phyloP scores from a whole-genome alignment of 495 filamentous ascomycete species.

The Chaetomidium leptoderma region DNA sequence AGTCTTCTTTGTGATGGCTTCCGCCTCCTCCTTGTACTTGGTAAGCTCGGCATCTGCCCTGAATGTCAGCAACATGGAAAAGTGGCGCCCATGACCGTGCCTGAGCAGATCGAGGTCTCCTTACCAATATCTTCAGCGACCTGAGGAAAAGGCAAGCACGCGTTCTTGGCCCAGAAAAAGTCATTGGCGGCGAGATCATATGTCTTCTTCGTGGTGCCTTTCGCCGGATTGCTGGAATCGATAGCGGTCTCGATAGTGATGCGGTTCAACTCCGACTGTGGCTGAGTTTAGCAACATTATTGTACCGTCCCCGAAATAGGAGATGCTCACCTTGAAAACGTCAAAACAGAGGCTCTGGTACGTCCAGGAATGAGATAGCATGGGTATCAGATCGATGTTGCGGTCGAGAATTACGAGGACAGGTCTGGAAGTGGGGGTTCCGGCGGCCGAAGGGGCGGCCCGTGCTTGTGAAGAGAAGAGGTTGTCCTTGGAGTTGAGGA shows the following conservation, averaged over 20 bases:
- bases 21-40: constrained; percentile 92
- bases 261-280: constrained; percentile 62
- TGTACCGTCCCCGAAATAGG: neutral
- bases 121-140: constrained; percentile 83
- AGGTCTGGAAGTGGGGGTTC: constrained; percentile 65
- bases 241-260: constrained; percentile 83
- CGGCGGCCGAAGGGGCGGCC: constrained; percentile 37
- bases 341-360: constrained; percentile 97
- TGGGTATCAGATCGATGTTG: constrained; percentile 94
- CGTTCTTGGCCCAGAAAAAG: constrained; percentile 96
- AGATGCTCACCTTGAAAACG: constrained; percentile 52
- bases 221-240: constrained; percentile 69
- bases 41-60: constrained; percentile 59
- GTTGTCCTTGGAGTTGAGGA: constrained; percentile 95
- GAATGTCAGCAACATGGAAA: neutral
- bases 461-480: constrained; percentile 61
- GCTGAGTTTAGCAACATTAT: neutral
- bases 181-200: constrained; percentile 90
- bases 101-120: neutral
- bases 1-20: constrained; percentile 90
- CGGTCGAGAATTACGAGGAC: constrained; percentile 88
- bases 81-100: no score
- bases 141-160: constrained; percentile 88
- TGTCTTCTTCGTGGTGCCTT: constrained; percentile 68
- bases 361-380: constrained; percentile 98